phyloP scores from a whole-genome alignment of 495 filamentous ascomycete species.

The Viridothelium virens region DNA sequence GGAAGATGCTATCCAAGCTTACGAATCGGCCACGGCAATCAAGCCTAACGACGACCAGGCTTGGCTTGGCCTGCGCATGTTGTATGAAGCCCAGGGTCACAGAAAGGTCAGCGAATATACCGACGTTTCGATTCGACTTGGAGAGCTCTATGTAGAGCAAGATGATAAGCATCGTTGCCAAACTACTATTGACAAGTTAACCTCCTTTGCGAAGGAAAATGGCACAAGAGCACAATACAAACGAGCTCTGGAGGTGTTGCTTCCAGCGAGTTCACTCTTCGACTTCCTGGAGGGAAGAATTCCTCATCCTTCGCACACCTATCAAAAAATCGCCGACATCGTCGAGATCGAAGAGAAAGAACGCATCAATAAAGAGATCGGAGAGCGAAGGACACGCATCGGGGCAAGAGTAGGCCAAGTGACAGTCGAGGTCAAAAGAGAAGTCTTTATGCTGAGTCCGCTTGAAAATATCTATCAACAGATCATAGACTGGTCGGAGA shows the following conservation, averaged over 20 bases:
- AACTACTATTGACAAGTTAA: constrained; percentile 72
- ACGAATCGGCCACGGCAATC: constrained; percentile 61
- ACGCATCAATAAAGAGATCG: constrained; percentile 83
- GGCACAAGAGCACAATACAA: constrained; percentile 67
- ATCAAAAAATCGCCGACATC: constrained; percentile 75
- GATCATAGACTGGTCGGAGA: constrained; percentile 80
- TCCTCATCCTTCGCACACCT: constrained; percentile 71
- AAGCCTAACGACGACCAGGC: constrained; percentile 59
- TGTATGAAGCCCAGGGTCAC: constrained; percentile 69
- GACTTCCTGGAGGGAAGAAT: constrained; percentile 76
- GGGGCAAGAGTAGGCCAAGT: constrained; percentile 78
- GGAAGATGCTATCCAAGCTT: constrained; percentile 65
- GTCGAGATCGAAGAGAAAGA: constrained; percentile 82
- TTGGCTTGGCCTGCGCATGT: constrained; percentile 82
- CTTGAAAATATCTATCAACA: constrained; percentile 69
- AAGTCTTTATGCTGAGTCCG: constrained; percentile 62
- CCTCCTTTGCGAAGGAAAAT: constrained; percentile 57
- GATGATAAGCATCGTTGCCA: constrained; percentile 66
- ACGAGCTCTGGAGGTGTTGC: constrained; percentile 60
- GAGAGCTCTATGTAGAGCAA: constrained; percentile 62
- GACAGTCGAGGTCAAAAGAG: constrained; percentile 75
- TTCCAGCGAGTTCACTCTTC: constrained; percentile 73
- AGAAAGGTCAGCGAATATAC: constrained; percentile 67
- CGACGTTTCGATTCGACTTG: constrained; percentile 59
- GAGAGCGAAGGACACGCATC: constrained; percentile 76